These are phyloP conservation scores for Ilex asprella DNA, from an alignment of 257 asterid genomes.

Conservation along the genomic window DNA sequence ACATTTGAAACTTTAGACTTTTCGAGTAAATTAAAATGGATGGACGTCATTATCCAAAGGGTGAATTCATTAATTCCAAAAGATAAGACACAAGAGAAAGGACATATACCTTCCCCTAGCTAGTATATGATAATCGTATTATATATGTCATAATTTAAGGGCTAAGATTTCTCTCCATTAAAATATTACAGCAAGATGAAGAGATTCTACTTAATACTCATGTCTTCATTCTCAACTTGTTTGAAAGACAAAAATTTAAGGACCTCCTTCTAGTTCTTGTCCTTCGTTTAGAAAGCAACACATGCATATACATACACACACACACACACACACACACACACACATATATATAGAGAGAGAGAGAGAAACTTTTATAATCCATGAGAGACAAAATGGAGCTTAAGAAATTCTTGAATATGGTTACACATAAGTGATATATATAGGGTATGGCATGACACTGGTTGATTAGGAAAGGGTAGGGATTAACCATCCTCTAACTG, in stretches of 20 bases:
- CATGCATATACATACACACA: too few species aligned
- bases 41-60: not conserved
- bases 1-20: too few species aligned
- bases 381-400: not conserved
- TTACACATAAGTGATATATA: constrained; percentile 4
- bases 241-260: constrained; percentile 3
- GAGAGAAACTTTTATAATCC: not conserved
- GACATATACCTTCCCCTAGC: constrained; percentile 23
- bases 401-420: constrained; percentile 9
- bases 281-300: constrained; percentile 3
- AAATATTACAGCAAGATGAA: constrained; percentile 8
- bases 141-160: not conserved
- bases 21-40: too few species aligned
- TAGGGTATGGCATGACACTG: constrained; percentile 19
- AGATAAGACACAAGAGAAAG: constrained; percentile 37
- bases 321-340: too few species aligned
- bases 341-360: not conserved
- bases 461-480: constrained; percentile 2
- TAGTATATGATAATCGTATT: not conserved
- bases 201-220: constrained; percentile 51
- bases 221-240: constrained; percentile 64
- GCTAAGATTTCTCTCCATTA: constrained; percentile 15
- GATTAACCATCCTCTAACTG: not conserved
- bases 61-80: constrained; percentile 20
- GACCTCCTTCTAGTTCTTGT: constrained; percentile 25